phyloP scores from a whole-genome alignment of 306 rosid genomes.

The Vicia sativa region DNA sequence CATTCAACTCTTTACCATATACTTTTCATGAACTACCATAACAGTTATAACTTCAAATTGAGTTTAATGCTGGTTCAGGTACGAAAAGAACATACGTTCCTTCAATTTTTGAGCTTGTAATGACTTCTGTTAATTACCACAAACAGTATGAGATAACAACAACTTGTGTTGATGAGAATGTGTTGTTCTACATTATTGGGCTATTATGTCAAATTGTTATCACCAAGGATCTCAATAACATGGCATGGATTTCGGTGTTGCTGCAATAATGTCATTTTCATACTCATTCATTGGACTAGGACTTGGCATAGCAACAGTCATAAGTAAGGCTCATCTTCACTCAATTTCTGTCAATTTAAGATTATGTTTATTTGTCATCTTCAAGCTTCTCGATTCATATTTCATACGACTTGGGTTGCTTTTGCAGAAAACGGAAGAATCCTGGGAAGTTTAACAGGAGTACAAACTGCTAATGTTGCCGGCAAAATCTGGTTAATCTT shows the following conservation, averaged over 20 bases:
- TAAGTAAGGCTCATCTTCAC: background rate
- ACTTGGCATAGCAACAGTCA: too few species aligned
- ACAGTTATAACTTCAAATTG: background rate
- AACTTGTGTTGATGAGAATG: too few species aligned
- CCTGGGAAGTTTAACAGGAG: slow-evolving; percentile 69
- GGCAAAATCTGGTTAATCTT: slow-evolving; percentile 63
- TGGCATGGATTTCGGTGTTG: too few species aligned
- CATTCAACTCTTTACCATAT: background rate
- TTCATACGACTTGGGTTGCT: slow-evolving; percentile 23
- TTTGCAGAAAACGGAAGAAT: slow-evolving; percentile 73
- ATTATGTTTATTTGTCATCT: background rate
- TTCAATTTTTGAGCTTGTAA: slow-evolving; percentile 65
- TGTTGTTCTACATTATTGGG: background rate
- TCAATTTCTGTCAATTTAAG: slow-evolving; percentile 14
- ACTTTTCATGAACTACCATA: slow-evolving; percentile 10
- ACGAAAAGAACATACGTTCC: slow-evolving; percentile 45
- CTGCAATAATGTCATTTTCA: too few species aligned
- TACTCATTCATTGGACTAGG: too few species aligned
- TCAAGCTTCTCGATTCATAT: background rate
- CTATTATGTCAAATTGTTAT: too few species aligned
- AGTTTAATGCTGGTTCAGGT: slow-evolving; percentile 45
- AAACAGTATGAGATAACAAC: slow-evolving; percentile 56
- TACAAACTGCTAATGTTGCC: slow-evolving; percentile 46
- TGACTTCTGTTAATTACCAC: slow-evolving; percentile 56
- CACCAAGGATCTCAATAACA: too few species aligned